Evolutionary conservation across 2,329 filamentous ascomycete species (phyloP).

Genomic region (Stachybotrys echinatus): DNA sequence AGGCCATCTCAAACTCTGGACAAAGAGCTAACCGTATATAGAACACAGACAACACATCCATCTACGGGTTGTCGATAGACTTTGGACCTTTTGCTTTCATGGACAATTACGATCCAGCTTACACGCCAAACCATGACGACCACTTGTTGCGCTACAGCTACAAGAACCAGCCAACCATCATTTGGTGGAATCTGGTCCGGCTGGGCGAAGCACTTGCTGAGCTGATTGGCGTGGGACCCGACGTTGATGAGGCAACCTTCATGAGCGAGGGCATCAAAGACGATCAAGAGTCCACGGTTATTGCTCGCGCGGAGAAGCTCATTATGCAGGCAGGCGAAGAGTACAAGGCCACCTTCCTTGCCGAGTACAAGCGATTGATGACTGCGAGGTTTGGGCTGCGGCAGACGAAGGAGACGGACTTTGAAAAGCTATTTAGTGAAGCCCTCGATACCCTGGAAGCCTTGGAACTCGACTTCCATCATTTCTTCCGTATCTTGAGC

Average conservation of each 20-base stretch:
- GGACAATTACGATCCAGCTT: constrained; percentile 90
- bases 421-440: constrained; percentile 75
- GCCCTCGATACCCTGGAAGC: constrained; percentile 76
- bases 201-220: constrained; percentile 87
- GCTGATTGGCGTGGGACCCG: constrained; percentile 70
- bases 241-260: constrained; percentile 69
- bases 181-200: constrained; percentile 97
- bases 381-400: constrained; percentile 71
- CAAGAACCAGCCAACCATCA: constrained; percentile 88
- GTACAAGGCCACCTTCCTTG: constrained; percentile 79
- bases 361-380: constrained; percentile 89
- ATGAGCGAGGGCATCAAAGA: constrained; percentile 61
- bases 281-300: constrained; percentile 62
- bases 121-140: constrained; percentile 97
- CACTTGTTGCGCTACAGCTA: constrained; percentile 83
- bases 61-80: constrained; percentile 84
- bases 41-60: constrained; percentile 96
- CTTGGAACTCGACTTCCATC: constrained; percentile 85
- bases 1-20: not conserved
- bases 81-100: constrained; percentile 97
- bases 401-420: constrained; percentile 65
- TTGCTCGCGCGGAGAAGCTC: constrained; percentile 75
- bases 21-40: constrained; percentile 16
- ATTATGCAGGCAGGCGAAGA: constrained; percentile 81
- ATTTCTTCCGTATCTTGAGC: constrained; percentile 82